Percentiles rank a stretch among this genome's conserved stretches.
These are phyloP conservation scores for Xylaria sp. DNA, from an alignment of 2,329 filamentous ascomycete species.

Conservation along the genomic window DNA sequence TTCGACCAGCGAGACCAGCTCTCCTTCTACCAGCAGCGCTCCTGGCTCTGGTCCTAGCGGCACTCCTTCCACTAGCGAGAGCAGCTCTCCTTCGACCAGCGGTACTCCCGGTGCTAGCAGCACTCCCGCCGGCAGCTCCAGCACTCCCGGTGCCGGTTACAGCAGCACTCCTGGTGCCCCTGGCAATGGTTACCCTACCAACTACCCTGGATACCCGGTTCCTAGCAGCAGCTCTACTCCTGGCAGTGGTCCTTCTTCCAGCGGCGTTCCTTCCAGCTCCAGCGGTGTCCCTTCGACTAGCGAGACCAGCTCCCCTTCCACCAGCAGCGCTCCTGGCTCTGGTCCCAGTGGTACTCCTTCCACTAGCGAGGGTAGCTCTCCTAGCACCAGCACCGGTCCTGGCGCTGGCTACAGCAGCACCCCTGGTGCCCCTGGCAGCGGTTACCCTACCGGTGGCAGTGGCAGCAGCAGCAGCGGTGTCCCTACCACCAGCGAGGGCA, in stretches of 20 bases:
- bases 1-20: background rate
- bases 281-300: background rate
- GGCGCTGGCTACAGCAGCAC: background rate
- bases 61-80: background rate
- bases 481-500: background rate
- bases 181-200: background rate
- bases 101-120: background rate
- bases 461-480: conserved; percentile 10
- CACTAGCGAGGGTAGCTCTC: background rate
- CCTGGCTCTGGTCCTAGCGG: background rate
- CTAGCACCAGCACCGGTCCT: background rate
- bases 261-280: too few relatives aligned
- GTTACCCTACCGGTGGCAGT: conserved; percentile 10
- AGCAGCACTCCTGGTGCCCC: conserved; percentile 1
- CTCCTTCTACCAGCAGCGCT: background rate
- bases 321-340: too few relatives aligned
- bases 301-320: background rate
- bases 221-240: conserved; percentile 3
- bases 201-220: background rate
- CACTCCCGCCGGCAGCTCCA: background rate
- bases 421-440: conserved; percentile 12
- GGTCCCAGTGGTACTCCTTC: background rate
- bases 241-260: background rate
- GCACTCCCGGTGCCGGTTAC: background rate
- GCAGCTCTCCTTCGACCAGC: background rate